Evolutionary conservation across 2,329 filamentous ascomycete species (phyloP).

Genomic region (Penicillium sp.): DNA sequence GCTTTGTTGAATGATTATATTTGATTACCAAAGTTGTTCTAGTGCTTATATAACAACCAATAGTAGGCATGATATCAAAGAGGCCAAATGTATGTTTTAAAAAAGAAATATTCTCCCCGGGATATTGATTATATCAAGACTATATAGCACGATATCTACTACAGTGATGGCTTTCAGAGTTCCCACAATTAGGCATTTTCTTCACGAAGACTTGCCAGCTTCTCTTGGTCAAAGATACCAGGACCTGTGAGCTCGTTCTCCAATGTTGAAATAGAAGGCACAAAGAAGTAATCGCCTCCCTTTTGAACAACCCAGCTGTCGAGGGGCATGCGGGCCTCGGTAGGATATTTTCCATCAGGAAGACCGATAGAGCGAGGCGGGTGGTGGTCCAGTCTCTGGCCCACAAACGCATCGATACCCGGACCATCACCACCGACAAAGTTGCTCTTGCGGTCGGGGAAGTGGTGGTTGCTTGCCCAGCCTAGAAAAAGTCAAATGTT

Average conservation of each 20-base stretch:
- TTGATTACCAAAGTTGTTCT: background rate
- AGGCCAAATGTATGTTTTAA: background rate
- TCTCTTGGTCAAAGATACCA: constrained; percentile 3
- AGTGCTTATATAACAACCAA: background rate
- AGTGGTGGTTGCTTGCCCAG: constrained; percentile 24
- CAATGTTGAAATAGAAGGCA: constrained; percentile 40
- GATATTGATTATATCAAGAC: background rate
- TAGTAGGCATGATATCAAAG: background rate
- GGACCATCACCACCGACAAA: constrained; percentile 11
- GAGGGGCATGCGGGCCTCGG: constrained; percentile 25
- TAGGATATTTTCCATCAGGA: constrained; percentile 17
- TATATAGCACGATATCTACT: too few relatives aligned
- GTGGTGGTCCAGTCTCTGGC: constrained; percentile 18
- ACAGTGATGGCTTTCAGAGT: background rate
- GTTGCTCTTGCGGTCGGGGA: constrained; percentile 18
- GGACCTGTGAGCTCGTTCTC: constrained; percentile 3
- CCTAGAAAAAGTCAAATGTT: constrained; percentile 12
- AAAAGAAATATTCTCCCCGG: too few relatives aligned
- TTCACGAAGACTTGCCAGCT: background rate
- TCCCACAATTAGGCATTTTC: background rate
- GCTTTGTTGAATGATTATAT: background rate
- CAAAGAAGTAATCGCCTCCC: constrained; percentile 52
- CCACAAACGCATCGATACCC: constrained; percentile 25
- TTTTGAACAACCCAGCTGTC: constrained; percentile 42
- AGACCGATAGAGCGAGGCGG: constrained; percentile 16